Evolutionary conservation across 2,329 filamentous ascomycete species (phyloP), one percentile per base, ranked within the genome.

Genomic region (Fusarium luffae): DNA sequence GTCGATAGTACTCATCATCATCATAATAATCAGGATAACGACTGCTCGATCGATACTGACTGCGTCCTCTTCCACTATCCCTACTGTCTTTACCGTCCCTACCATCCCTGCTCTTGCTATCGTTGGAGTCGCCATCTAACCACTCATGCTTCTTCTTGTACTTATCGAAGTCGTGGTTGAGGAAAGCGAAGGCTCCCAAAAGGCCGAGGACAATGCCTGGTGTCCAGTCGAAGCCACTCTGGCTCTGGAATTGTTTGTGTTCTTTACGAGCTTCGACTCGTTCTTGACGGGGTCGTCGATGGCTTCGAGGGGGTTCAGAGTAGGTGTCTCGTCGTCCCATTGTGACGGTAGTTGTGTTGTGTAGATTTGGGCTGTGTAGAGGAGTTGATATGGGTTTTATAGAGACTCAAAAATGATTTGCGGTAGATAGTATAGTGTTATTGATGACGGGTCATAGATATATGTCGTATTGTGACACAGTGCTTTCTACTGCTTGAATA

Each of bases 211-310:
- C 74, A 32, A 84, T 61, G 59, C 78, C 81, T 30, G 80, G 78
- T 7, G 74, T 78, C 79, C 82, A 83, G 56, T 79, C 78, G 72
- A 83, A 85, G 32, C 79, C 79, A 7, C 68, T 56, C 28, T 72
- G 68, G 40, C 63, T 71, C 58, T 84, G 49, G 5, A 52, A 42
- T 18, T 52, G 82, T 8, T 55, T 63, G 9, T 7, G 82, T 27
- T 48, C 57, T 7, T 47, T 57, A 5, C 37, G 44, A 46, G 34
- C 30, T 21, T 23, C 48, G 8, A 55, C 66, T 37, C 52, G 66
- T 41, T 64, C 44, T 32, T 44, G 56, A 13, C 41, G 47, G 11
- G 59, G 42, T 32, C 63, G 54, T 7, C 63, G 61, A 4, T 41
- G 46, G 27, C 52, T 59, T 56, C 27, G 65, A 25, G 66, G 68